phyloP scores from a whole-genome alignment of 805 yeast species.

The Saccharomycopsis synnaedendra region DNA sequence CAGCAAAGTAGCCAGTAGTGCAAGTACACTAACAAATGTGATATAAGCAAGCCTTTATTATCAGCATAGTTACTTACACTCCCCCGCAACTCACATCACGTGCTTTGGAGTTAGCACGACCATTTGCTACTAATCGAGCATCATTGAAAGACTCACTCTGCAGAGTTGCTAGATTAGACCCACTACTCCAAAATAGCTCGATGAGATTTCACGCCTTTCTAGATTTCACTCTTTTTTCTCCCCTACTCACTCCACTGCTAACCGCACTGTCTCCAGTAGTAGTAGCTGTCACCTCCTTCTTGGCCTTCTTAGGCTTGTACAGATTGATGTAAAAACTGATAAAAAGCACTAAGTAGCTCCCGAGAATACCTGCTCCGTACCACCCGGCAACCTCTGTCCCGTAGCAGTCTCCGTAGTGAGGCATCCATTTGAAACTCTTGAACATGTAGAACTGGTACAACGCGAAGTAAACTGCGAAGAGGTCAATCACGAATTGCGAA shows the following conservation, averaged over 20 bases:
- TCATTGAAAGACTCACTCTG: too few species aligned
- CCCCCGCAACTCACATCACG: too few species aligned
- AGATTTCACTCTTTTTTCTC: too few species aligned
- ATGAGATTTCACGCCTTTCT: too few species aligned
- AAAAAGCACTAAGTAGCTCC: conserved; percentile 81
- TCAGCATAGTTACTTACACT: too few species aligned
- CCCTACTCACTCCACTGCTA: background rate
- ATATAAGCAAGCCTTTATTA: too few species aligned
- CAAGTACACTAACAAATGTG: too few species aligned
- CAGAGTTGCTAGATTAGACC: too few species aligned
- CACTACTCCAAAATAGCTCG: too few species aligned
- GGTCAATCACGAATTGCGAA: conserved; percentile 82
- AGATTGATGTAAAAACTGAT: conserved; percentile 86
- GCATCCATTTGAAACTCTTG: conserved; percentile 45
- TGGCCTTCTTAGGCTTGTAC: conserved; percentile 36
- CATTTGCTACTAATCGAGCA: too few species aligned
- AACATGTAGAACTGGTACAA: conserved; percentile 51
- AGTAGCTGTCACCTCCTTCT: conserved; percentile 3
- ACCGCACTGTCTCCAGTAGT: conserved; percentile 15
- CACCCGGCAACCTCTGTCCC: conserved; percentile 92
- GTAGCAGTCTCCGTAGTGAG: conserved; percentile 75
- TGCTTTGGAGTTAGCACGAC: too few species aligned
- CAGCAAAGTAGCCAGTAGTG: too few species aligned
- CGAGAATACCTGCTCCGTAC: conserved; percentile 78
- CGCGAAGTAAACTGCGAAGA: conserved; percentile 86